Base-by-base conservation (phyloP, 1,139 yeast genomes). In the Saccharomyces hybrid region DNA sequence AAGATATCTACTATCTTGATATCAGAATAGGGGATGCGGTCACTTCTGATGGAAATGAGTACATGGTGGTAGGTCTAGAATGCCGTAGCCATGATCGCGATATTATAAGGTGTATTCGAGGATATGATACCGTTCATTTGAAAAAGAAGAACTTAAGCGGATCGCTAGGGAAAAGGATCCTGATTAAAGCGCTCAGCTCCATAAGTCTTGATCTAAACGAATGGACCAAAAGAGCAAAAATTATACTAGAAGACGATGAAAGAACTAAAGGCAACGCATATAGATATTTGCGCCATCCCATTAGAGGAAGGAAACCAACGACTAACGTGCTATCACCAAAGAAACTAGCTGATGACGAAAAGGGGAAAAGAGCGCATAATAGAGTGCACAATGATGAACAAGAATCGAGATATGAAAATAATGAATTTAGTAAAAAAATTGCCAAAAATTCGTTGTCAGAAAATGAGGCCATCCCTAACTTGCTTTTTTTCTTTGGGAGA, bases 31-130 rank as follows among this genome's bases (percentile, higher is more conserved):
- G 79, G 2, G 81, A 78, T 57, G 54, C 52, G 0, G 71, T 78
- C 0, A 65, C 63, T 7, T 61, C 69, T 54, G 61, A 60, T 11
- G 67, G 64, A 7, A 59, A 57, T n/a, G 65, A 65, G 12, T 79
- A 73, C 56, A 60, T 64, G 11, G 80, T 84, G 1, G 72, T 77
- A 2, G 86, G 84, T 0, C 66, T 84, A 44, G 69, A 72, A 47
- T 64, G 71, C 51, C 58, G 51, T n/a, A 48, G 46, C 7, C 34
- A 56, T 24, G 63, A 63, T 3, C 53, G 53, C 5, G 47, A 57
- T 31, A 54, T 61, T 0, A 75, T 83, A 4, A 66, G 73, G 47
- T 83, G 88, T 62, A 73, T 82, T 54, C 69, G 88, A 61, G 89
- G 89, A 0, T 84, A 73, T 63, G 82, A 82, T 64, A 66, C 74